phyloP scores from a whole-genome alignment of 768 basidiomycete species.

The Xerocomellus intermedius region DNA sequence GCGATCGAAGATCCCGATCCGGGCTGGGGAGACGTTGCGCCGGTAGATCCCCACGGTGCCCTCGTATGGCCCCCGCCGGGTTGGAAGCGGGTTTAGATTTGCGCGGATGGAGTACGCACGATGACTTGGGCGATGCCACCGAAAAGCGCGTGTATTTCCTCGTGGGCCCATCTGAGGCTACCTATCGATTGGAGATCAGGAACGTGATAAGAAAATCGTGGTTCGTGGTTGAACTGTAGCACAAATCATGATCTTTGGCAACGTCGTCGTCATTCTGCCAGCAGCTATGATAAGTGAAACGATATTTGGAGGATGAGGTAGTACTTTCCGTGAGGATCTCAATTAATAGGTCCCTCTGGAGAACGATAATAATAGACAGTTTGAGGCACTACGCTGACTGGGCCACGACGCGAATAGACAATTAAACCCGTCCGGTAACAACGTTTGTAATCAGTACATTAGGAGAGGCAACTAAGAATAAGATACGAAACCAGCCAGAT shows the following conservation, averaged over 20 bases:
- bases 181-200: slow-evolving; percentile 36
- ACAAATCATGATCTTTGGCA: slow-evolving; percentile 30
- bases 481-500: background rate
- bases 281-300: background rate
- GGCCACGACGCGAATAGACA: no score
- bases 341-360: no score
- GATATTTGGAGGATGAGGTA: no score
- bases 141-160: slow-evolving; percentile 63
- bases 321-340: background rate
- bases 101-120: slow-evolving; percentile 41
- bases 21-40: slow-evolving; percentile 42
- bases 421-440: no score
- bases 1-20: slow-evolving; percentile 49
- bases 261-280: background rate
- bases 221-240: slow-evolving; percentile 16
- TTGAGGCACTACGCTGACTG: background rate
- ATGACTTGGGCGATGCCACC: slow-evolving; percentile 69
- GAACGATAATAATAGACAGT: background rate
- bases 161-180: slow-evolving; percentile 71
- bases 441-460: background rate
- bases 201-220: background rate
- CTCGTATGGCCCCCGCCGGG: slow-evolving; percentile 46
- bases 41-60: slow-evolving; percentile 51
- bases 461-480: background rate
- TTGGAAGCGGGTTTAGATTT: slow-evolving; percentile 31